Percentiles rank a stretch among this genome's conserved stretches.
phyloP scores from a whole-genome alignment of 75 land plant species.

The Ceratopteris richardii region DNA sequence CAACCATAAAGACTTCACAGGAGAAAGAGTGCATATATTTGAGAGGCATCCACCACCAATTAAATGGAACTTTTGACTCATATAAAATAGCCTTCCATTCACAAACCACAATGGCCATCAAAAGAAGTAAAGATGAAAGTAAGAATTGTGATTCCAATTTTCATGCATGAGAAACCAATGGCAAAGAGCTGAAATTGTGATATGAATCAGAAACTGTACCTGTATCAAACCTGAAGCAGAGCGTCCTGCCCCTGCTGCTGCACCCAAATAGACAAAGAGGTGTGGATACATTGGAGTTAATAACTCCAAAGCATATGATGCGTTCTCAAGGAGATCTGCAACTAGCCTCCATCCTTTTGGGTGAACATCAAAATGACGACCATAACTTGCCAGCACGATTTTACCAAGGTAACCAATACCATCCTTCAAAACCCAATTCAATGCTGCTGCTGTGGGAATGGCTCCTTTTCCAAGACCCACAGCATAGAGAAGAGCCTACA shows the following conservation, averaged over 20 bases:
- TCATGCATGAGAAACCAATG: too few species aligned
- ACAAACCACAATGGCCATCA: too few species aligned
- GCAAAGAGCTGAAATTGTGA: too few species aligned
- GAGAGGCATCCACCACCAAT: too few species aligned
- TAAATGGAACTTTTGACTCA: too few species aligned
- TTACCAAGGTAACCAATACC: constrained; percentile 96
- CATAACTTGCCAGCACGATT: constrained; percentile 88
- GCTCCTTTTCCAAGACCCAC: constrained; percentile 99
- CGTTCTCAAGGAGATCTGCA: constrained; percentile 90
- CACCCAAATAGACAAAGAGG: constrained; percentile 77
- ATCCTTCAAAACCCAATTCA: constrained; percentile 98
- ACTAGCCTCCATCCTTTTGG: constrained; percentile 98
- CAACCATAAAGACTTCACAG: too few species aligned
- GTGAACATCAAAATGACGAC: constrained; percentile 97
- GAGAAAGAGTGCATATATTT: too few species aligned
- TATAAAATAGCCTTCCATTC: too few species aligned
- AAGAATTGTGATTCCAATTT: too few species aligned
- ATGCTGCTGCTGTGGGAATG: constrained; percentile 95
- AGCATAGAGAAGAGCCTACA: constrained; percentile 89
- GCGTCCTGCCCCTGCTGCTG: constrained; percentile 92
- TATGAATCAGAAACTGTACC: constrained; percentile 34
- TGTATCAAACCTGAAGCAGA: constrained; percentile 96
- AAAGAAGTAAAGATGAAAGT: too few species aligned
- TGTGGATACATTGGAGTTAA: constrained; percentile 89
- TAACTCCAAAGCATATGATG: constrained; percentile 81